Evolutionary conservation across 2,329 filamentous ascomycete species (phyloP), one percentile per base, ranked within the genome.

Genomic region (Ophiostoma piceae): DNA sequence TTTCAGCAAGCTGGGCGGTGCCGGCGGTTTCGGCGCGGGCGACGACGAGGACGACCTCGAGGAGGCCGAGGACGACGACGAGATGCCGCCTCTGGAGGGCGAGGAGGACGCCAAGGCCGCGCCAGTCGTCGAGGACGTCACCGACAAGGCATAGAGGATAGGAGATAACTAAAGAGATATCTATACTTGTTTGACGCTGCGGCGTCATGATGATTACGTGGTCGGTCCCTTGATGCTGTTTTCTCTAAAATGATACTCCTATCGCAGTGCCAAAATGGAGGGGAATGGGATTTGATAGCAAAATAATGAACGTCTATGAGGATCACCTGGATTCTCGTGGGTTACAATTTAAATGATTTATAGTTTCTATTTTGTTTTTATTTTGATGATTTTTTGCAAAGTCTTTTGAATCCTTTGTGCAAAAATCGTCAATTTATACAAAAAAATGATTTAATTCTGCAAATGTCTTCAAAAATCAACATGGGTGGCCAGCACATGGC

Each of bases 1-100:
- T 82, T 96, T 96, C 88, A 95, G 91, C 76, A 96, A 96, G 85
- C 89, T 96, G 73, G 89, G 85, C 73, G 87, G 84, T 74, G 87
- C 81, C 66, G 78, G 76, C 65, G 73, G 51, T 62, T 57, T 72
- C n/a, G 69, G 81, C 80, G 73, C 81, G 79, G 69, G 57, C 11
- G 70, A 43, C 66, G 82, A 80, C 62, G 82, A 78, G 2, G 80
- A 80, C 0, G 81, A 81, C 7, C 83, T 82, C 6, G 83, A 84
- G 29, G 86, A 85, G 12, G 85, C 86, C 2, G 87, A 89, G 1
- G 86, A 88, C 51, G 90, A 92, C 68, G 91, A 92, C 3, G 92
- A 94, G n/a, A 93, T 96, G 88, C 92, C 93, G 71, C 87, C 87
- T 75, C 87, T 96, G 67, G 90, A 92, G 79, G 88, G 84, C 37